Conservation (phyloP, 805 yeast genomes). For the Yarrowia porcina region DNA sequence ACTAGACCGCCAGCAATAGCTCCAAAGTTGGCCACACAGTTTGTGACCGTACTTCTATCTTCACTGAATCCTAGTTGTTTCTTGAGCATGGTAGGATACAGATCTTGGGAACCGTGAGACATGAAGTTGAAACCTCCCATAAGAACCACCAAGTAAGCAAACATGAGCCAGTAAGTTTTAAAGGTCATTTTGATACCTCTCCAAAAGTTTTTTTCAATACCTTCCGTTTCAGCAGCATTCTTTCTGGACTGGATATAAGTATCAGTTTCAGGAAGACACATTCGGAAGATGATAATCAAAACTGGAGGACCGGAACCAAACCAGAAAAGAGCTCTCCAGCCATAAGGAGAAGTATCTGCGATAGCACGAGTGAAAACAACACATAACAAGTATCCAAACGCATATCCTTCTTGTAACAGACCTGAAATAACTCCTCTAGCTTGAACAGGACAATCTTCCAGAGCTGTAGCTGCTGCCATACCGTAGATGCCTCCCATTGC, state of each 20-base stretch:
- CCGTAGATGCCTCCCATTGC: conserved; percentile 74
- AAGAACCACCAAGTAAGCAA: conserved; percentile 54
- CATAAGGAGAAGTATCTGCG: not conserved
- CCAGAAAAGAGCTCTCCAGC: conserved; percentile 7
- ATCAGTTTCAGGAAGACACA: not conserved
- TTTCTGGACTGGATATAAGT: not conserved
- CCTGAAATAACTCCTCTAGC: conserved; percentile 7
- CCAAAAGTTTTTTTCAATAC: not conserved
- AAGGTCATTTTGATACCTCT: not conserved
- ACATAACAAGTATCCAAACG: not conserved
- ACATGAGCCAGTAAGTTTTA: conserved; percentile 55
- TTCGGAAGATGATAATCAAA: not conserved
- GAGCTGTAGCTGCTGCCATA: conserved; percentile 59
- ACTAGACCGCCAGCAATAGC: not conserved
- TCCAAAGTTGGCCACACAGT: not conserved
- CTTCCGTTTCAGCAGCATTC: not conserved
- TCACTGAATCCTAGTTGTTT: conserved; percentile 54
- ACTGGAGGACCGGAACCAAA: not conserved
- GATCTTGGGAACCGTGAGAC: conserved; percentile 65
- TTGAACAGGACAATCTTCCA: conserved; percentile 46
- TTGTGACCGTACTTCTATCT: not conserved
- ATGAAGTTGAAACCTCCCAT: conserved; percentile 48
- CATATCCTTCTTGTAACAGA: not conserved
- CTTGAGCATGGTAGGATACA: conserved; percentile 61
- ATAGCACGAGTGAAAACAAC: not conserved